phyloP scores from a whole-genome alignment of 345 rosid species.

The Stellera chamaejasme region DNA sequence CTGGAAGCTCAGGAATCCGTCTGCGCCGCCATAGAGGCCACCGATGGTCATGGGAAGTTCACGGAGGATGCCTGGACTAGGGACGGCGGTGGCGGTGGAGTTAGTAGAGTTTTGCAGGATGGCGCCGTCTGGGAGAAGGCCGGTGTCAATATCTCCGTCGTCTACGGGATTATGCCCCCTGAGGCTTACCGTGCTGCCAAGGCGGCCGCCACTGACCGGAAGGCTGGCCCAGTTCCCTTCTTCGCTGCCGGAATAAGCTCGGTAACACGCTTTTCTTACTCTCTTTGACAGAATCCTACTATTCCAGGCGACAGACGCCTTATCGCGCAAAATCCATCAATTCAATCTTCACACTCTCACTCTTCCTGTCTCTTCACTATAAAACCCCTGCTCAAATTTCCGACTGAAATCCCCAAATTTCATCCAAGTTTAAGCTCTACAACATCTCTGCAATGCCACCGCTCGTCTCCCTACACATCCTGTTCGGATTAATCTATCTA shows the following conservation, averaged over 20 bases:
- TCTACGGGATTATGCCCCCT: slow-evolving; percentile 98
- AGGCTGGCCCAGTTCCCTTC: slow-evolving; percentile 78
- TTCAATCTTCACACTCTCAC: too few relatives aligned
- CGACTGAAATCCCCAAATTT: too few relatives aligned
- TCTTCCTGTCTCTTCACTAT: too few relatives aligned
- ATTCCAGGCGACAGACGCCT: not conserved
- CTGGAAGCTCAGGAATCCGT: slow-evolving; percentile 74
- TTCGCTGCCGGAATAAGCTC: slow-evolving; percentile 99
- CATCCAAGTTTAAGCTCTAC: too few relatives aligned
- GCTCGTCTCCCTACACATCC: not conserved
- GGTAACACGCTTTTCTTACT: slow-evolving; percentile 23
- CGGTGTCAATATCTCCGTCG: slow-evolving; percentile 93
- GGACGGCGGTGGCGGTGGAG: slow-evolving; percentile 99
- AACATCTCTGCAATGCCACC: slow-evolving; percentile 9
- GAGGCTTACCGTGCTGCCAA: slow-evolving; percentile 97
- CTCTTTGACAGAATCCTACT: not conserved
- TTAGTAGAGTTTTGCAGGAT: slow-evolving; percentile 86
- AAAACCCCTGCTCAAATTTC: too few relatives aligned
- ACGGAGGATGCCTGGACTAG: slow-evolving; percentile 98
- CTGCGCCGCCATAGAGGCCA: slow-evolving; percentile 66
- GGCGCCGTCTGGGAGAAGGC: slow-evolving; percentile 96
- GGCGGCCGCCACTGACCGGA: slow-evolving; percentile 54
- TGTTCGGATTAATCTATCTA: not conserved
- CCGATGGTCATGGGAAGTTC: slow-evolving; percentile 55
- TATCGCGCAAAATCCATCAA: too few relatives aligned